Evolutionary conservation across 768 basidiomycete genomes (phyloP), one percentile per base, ranked within the genome.

Genomic region (Lepiota venenata): DNA sequence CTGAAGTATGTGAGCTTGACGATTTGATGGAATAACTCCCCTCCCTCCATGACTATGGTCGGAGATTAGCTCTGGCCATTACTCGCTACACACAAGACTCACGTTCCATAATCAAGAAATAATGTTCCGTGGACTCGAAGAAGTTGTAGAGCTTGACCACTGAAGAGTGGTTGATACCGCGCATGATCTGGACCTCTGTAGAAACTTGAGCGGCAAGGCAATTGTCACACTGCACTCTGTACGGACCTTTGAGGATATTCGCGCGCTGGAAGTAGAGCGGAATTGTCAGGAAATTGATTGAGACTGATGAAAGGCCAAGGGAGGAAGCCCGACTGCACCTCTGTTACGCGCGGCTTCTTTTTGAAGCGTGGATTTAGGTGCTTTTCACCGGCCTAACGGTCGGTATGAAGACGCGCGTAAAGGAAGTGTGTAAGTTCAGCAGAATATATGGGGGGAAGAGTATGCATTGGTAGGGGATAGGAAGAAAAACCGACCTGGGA

Each of bases 1-100:
- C 90, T 93, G 69, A 99, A 99, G 71, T 98, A 99, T 2, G 97
- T 99, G 57, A 98, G 82, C 68, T 97, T 98, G 71, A 99, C 97
- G 66, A 98, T 98, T 68, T 97, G 95, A 66, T 98, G 94, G 76
- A 99, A 99, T 2, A 99, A 78, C 69, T 99, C 97, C 57, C 97
- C 97, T 55, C 97, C 97, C 66, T 89, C 91, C 93, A 98, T 91
- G 43, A 98, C 92, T 96, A 57, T 44, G 36, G 50, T 50, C 40
- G 35, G 43, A 56, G 59, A 56, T 63, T 21, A 64, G 58, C 50
- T 48, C 50, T 44, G 50, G 43, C 49, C 8, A 22, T 39, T 16
- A 25, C 18, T 39, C 18, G 1, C 46, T 49, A 32, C 12, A 32
- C 58, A 42, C 32, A n/a, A 14, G 11, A 79, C 88, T 63, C 69